Conservation (phyloP, 352 stramenopile species). For the Stramenopiles sp. region DNA sequence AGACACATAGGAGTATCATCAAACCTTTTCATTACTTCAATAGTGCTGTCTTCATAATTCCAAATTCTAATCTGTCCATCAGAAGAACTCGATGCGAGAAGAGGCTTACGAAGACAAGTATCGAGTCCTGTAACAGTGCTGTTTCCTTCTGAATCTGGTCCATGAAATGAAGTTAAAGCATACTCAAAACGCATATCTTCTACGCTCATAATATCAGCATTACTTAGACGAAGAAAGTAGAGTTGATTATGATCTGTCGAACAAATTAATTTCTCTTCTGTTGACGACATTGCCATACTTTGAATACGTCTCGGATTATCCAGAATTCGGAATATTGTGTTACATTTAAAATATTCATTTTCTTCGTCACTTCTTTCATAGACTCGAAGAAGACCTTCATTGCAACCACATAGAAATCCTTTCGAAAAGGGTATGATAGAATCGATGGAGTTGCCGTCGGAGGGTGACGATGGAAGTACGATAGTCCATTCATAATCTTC, state of each 20-base stretch:
- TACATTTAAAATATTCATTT: slow-evolving; percentile 42
- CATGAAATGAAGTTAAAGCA: slow-evolving; percentile 42
- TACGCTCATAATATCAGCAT: slow-evolving; percentile 53
- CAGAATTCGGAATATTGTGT: slow-evolving; percentile 42
- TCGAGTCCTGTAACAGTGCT: slow-evolving; percentile 22
- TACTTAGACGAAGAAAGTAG: slow-evolving; percentile 47
- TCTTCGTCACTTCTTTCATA: slow-evolving; percentile 24
- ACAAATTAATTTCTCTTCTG: slow-evolving; percentile 42
- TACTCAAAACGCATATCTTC: slow-evolving; percentile 65
- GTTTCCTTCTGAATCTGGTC: slow-evolving; percentile 17
- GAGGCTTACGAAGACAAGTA: slow-evolving; percentile 31
- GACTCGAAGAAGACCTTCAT: slow-evolving; percentile 28
- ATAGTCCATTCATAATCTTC: slow-evolving; percentile 38
- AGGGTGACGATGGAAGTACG: slow-evolving; percentile 23
- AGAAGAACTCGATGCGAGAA: slow-evolving; percentile 31
- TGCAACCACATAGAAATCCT: slow-evolving; percentile 31
- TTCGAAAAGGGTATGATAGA: slow-evolving; percentile 48
- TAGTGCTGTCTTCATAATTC: slow-evolving; percentile 36
- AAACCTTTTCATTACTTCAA: no score
- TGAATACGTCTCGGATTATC: slow-evolving; percentile 29
- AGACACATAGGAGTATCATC: slow-evolving; percentile 8
- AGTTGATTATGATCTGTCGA: slow-evolving; percentile 45
- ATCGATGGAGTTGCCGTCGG: slow-evolving; percentile 34
- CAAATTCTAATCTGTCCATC: slow-evolving; percentile 44
- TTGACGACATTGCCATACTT: slow-evolving; percentile 40